A percentile compares a stretch with the other conserved stretches of the same genome.
Evolutionary conservation across 768 basidiomycete genomes (phyloP).

Genomic region (Naganishia vaughanmartiniae): DNA sequence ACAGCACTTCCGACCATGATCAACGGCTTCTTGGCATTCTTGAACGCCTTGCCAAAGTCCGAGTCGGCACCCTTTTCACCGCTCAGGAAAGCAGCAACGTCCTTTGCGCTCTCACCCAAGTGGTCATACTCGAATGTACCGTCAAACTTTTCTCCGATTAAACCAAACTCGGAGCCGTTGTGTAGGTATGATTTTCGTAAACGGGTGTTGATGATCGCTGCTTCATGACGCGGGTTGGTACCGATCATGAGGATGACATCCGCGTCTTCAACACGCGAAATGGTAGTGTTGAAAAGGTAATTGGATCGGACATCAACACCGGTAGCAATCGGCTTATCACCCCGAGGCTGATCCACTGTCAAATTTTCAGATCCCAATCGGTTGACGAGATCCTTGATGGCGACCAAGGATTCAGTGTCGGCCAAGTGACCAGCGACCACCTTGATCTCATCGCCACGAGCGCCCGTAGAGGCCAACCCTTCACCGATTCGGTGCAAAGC

Average conservation of each 20-base stretch:
- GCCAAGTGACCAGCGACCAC: conserved; percentile 89
- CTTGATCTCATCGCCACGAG: conserved; percentile 86
- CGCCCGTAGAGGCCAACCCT: conserved; percentile 77
- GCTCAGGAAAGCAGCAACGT: conserved; percentile 66
- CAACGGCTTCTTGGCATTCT: conserved; percentile 81
- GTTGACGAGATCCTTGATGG: conserved; percentile 89
- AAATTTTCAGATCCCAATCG: conserved; percentile 93
- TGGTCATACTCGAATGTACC: conserved; percentile 91
- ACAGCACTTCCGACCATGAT: conserved; percentile 89
- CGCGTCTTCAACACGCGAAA: conserved; percentile 83
- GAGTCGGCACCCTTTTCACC: conserved; percentile 60
- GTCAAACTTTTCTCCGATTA: conserved; percentile 86
- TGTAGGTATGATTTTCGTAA: conserved; percentile 94
- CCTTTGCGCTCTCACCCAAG: conserved; percentile 72
- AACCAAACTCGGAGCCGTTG: conserved; percentile 75
- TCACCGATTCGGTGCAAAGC: conserved; percentile 72
- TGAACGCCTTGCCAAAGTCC: conserved; percentile 79
- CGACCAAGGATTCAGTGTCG: conserved; percentile 88
- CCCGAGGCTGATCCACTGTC: conserved; percentile 69
- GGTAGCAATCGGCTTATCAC: conserved; percentile 67
- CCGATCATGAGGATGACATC: conserved; percentile 91
- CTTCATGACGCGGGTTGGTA: conserved; percentile 95
- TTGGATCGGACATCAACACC: conserved; percentile 90
- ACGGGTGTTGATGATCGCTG: conserved; percentile 92
- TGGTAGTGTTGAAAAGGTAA: conserved; percentile 92